These are phyloP conservation scores for Postia placenta DNA, from an alignment of 768 basidiomycete species.

Conservation along the genomic window DNA sequence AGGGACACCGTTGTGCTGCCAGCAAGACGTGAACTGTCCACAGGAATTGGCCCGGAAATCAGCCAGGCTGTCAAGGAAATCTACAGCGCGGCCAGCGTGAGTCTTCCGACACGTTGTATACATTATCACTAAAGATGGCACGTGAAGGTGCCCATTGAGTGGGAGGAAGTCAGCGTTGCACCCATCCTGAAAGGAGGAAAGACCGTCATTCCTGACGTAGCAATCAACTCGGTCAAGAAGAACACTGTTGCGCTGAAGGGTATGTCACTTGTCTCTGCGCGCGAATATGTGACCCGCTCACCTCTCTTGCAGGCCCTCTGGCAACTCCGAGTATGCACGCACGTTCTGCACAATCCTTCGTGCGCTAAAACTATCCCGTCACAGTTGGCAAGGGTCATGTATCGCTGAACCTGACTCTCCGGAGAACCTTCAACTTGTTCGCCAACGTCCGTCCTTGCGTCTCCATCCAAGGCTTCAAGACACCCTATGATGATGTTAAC, in stretches of 20 bases:
- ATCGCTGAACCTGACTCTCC: slow-evolving; percentile 93
- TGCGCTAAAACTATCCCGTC: slow-evolving; percentile 1
- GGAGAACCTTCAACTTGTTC: slow-evolving; percentile 96
- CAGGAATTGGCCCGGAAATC: slow-evolving; percentile 99
- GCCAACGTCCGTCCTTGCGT: slow-evolving; percentile 97
- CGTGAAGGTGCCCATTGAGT: slow-evolving; percentile 87
- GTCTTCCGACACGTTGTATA: slow-evolving; percentile 7
- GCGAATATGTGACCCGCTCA: not conserved
- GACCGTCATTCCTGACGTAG: slow-evolving; percentile 91
- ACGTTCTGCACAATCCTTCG: not conserved
- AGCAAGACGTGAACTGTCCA: slow-evolving; percentile 13
- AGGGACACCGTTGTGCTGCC: slow-evolving; percentile 8
- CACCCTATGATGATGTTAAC: slow-evolving; percentile 97
- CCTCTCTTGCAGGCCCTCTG: slow-evolving; percentile 63
- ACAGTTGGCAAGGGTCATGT: slow-evolving; percentile 98
- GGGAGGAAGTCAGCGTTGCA: slow-evolving; percentile 98
- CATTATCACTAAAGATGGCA: not conserved
- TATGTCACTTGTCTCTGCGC: slow-evolving; percentile 24
- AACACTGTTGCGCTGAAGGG: slow-evolving; percentile 99
- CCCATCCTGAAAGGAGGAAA: slow-evolving; percentile 93
- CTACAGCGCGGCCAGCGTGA: slow-evolving; percentile 80
- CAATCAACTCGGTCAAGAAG: slow-evolving; percentile 88
- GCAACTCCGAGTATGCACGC: slow-evolving; percentile 86
- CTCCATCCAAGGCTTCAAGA: slow-evolving; percentile 96
- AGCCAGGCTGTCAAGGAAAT: slow-evolving; percentile 94